A percentile compares a stretch with the other conserved stretches of the same genome.
Conservation (phyloP, 805 yeast species). For the Starmera caribaea region DNA sequence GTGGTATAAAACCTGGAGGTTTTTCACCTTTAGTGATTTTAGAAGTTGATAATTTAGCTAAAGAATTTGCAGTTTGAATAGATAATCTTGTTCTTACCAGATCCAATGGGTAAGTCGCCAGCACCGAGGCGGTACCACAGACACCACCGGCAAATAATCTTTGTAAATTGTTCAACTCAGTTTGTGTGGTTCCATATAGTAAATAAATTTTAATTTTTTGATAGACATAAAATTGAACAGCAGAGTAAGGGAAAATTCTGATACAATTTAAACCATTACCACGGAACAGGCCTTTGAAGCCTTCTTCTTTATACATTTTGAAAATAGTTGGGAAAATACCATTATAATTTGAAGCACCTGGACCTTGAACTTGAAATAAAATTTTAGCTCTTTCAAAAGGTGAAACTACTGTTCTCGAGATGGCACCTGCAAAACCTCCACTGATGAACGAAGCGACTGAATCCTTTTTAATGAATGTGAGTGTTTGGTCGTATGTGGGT, state of each 20-base stretch:
- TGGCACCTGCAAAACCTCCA: conserved; percentile 74
- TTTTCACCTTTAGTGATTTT: conserved; percentile 24
- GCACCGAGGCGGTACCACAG: conserved; percentile 74
- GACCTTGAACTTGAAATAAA: conserved; percentile 76
- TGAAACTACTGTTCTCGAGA: conserved; percentile 84
- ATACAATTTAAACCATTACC: conserved; percentile 90
- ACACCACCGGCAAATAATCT: conserved; percentile 69
- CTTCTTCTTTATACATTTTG: conserved; percentile 83
- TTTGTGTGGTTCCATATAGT: conserved; percentile 18
- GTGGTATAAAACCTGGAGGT: conserved; percentile 65
- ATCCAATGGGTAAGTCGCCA: conserved; percentile 87
- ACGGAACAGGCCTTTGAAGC: conserved; percentile 79
- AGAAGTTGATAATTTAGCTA: conserved; percentile 31
- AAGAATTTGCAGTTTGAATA: conserved; percentile 68
- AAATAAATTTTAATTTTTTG: conserved; percentile 45
- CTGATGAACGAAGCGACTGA: conserved; percentile 55
- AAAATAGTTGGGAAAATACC: conserved; percentile 70
- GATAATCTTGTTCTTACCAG: conserved; percentile 83
- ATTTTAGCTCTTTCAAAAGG: conserved; percentile 95
- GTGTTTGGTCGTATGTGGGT: background rate
- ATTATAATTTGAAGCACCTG: conserved; percentile 34
- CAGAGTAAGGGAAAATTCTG: conserved; percentile 87
- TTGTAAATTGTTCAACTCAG: conserved; percentile 39
- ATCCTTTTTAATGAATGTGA: conserved; percentile 28
- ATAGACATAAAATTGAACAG: conserved; percentile 86